Percentiles rank a stretch among this genome's conserved stretches.
These are phyloP conservation scores for Aspergillus sp. DNA, from an alignment of 2,329 filamentous ascomycete genomes.

Conservation along the genomic window DNA sequence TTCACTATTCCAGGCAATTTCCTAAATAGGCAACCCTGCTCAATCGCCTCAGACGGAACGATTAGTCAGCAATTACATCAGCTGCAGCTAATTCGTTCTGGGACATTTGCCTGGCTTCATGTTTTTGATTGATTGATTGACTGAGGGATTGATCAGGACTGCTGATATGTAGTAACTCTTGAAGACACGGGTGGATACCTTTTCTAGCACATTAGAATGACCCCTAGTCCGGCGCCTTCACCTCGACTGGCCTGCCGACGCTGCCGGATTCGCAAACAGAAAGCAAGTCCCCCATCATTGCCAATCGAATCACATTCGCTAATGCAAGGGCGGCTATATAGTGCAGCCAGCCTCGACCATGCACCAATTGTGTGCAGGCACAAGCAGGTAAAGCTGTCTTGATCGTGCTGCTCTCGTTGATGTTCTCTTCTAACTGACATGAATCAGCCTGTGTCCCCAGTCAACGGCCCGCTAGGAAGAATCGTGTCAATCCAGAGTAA, in stretches of 20 bases:
- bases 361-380: constrained; percentile 4
- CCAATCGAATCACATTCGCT: neutral
- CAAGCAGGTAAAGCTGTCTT: neutral
- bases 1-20: too few species aligned
- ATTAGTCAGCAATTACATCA: neutral
- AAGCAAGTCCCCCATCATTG: neutral
- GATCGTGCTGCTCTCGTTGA: too few species aligned
- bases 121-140: too few species aligned
- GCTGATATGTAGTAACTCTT: neutral
- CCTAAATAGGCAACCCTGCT: too few species aligned
- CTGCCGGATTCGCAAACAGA: constrained; percentile 6
- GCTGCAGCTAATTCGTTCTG: neutral
- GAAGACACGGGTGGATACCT: too few species aligned
- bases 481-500: constrained; percentile 1
- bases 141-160: neutral
- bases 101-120: neutral
- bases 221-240: neutral
- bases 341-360: constrained; percentile 4
- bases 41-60: neutral
- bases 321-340: neutral
- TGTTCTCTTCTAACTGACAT: neutral
- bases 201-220: neutral
- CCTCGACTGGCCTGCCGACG: constrained; percentile 1
- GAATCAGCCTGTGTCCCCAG: constrained; percentile 1
- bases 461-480: neutral